These are phyloP conservation scores for Stevia rebaudiana DNA, from an alignment of 140 eudicot genomes.

Conservation along the genomic window DNA sequence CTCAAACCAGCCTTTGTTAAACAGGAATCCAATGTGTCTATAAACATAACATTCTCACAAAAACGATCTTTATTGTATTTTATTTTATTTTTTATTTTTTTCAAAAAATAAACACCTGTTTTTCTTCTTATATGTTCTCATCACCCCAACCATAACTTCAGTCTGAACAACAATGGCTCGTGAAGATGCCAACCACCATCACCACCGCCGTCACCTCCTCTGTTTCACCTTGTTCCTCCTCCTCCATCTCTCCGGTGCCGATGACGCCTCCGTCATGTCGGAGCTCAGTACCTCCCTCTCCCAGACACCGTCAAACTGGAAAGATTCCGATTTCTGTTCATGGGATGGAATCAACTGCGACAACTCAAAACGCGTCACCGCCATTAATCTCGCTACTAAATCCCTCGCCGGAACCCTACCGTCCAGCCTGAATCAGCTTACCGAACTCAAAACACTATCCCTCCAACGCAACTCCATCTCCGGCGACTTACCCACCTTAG, in stretches of 20 bases:
- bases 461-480: conserved; percentile 40
- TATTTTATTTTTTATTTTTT: no score
- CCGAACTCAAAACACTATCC: conserved; percentile 40
- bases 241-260: conserved; percentile 22
- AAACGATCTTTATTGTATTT: no score
- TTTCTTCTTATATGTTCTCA: no score
- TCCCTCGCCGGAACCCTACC: conserved; percentile 41
- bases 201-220: conserved; percentile 24
- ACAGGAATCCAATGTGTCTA: no score
- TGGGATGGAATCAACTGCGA: conserved; percentile 62
- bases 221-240: conserved; percentile 26
- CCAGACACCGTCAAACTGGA: conserved; percentile 42
- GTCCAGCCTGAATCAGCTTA: conserved; percentile 36
- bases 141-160: no score
- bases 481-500: conserved; percentile 40
- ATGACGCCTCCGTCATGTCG: conserved; percentile 51
- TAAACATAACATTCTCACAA: no score
- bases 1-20: no score
- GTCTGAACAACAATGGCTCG: no score
- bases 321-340: conserved; percentile 34
- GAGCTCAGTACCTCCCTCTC: conserved; percentile 29
- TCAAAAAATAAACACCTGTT: no score
- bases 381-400: conserved; percentile 16
- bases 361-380: conserved; percentile 30
- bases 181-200: no score